Base-by-base conservation (phyloP, 768 basidiomycete species). In the Udeniomyces megalosporus region DNA sequence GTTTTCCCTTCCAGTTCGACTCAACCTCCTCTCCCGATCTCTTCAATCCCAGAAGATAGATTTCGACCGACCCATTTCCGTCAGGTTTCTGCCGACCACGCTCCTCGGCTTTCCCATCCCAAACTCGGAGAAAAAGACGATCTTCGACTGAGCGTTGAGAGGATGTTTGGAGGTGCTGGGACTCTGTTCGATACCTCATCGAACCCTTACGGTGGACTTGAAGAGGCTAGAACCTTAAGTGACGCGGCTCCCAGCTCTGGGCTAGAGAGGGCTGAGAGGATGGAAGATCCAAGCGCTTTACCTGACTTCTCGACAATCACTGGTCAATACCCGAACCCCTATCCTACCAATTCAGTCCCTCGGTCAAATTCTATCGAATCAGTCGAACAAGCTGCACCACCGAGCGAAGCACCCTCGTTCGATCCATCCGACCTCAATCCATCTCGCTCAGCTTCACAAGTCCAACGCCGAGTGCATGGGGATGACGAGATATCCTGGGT, bases 401-500 rank as follows among this genome's bases (percentile, higher is more conserved):
- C 38, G 38, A 42, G 54, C 24, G 54, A 55, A 44, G 34, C 54
- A 12, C 47, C 57, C 28, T 38, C 32, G 28, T 62, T 62, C 32
- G 46, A 56, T 35, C 29, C 38, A 14, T 62, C 61, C 28, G 61
- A 62, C n/a, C 61, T 62, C 61, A 62, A 62, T 54, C 61, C 61
- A 15, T 62, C 61, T 1, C 29, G 61, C 11, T 62, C 61, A 7
- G 61, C 61, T 11, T 62, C 61, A 15, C 61, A 62, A 26, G 44
- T 62, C 46, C 61, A 56, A 15, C 61, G 61, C 14, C 52, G 54
- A 8, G 14, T 12, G 11, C n/a, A 44, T 42, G 35, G 24, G 0
- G 54, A 15, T 10, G 34, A 38, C 35, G 34, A 55, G 22, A 38
- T 14, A 5, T 55, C 54, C 17, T 42, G 38, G 38, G 17, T 8